These are phyloP conservation scores for Viridothelium virens DNA, from an alignment of 495 filamentous ascomycete species.

Conservation along the genomic window DNA sequence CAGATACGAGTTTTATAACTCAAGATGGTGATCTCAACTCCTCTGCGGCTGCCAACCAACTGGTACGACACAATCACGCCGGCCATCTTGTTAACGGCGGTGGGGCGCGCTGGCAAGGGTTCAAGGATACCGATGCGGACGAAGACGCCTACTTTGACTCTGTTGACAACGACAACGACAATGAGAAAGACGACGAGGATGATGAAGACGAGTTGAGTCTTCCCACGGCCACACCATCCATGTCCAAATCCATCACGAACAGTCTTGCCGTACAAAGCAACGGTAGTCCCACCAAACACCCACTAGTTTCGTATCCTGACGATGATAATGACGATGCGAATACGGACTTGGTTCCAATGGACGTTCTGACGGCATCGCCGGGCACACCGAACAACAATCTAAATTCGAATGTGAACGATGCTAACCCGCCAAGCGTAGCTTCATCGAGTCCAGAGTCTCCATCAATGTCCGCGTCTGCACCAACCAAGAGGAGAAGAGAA, in stretches of 20 bases:
- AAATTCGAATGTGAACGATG: slow-evolving; percentile 30
- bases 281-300: slow-evolving; percentile 54
- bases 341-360: slow-evolving; percentile 58
- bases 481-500: slow-evolving; percentile 69
- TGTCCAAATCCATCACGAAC: slow-evolving; percentile 12
- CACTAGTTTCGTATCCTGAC: slow-evolving; percentile 83
- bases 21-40: slow-evolving; percentile 35
- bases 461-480: not conserved
- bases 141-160: slow-evolving; percentile 86
- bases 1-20: slow-evolving; percentile 39
- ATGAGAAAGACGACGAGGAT: no score
- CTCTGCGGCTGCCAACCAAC: not conserved
- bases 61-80: not conserved
- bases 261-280: slow-evolving; percentile 17
- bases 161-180: slow-evolving; percentile 64
- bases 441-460: slow-evolving; percentile 41
- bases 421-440: slow-evolving; percentile 53
- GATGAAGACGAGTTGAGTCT: slow-evolving; percentile 44
- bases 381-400: slow-evolving; percentile 11
- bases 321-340: slow-evolving; percentile 72
- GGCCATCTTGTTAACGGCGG: slow-evolving; percentile 48
- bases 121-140: slow-evolving; percentile 75
- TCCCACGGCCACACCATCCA: slow-evolving; percentile 26
- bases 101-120: slow-evolving; percentile 55
- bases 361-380: slow-evolving; percentile 42